Conservation (phyloP, 2,329 filamentous ascomycete species). For the Thermomyces lanuginosus region DNA sequence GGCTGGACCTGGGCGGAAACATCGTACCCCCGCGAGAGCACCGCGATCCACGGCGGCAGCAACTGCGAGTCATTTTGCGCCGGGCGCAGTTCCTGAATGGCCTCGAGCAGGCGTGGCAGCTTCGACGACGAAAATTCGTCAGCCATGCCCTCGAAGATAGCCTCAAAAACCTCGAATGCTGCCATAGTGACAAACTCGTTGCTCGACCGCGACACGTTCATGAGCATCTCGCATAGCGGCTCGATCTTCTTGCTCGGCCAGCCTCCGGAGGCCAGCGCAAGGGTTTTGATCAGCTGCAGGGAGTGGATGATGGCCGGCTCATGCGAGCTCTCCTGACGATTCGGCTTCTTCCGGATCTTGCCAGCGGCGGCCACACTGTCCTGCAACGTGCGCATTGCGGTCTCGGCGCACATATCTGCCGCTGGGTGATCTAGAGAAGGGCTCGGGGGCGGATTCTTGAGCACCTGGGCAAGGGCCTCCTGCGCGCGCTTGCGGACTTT, state of each 20-base stretch:
- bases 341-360: slow-evolving; percentile 46
- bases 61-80: slow-evolving; percentile 88
- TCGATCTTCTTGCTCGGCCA: slow-evolving; percentile 98
- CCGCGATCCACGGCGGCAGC: slow-evolving; percentile 89
- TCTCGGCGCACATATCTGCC: slow-evolving; percentile 90
- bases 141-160: slow-evolving; percentile 84
- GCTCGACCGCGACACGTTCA: slow-evolving; percentile 74
- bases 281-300: slow-evolving; percentile 77
- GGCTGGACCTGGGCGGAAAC: slow-evolving; percentile 77
- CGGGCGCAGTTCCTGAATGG: slow-evolving; percentile 80
- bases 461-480: slow-evolving; percentile 68
- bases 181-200: slow-evolving; percentile 96
- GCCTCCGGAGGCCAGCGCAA: slow-evolving; percentile 72
- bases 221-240: slow-evolving; percentile 69
- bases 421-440: slow-evolving; percentile 88
- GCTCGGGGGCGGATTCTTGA: slow-evolving; percentile 74
- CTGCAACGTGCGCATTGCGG: slow-evolving; percentile 62
- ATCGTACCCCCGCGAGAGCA: slow-evolving; percentile 85
- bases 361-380: slow-evolving; percentile 51
- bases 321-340: slow-evolving; percentile 42
- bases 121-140: slow-evolving; percentile 79
- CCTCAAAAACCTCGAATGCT: slow-evolving; percentile 91
- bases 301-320: slow-evolving; percentile 82
- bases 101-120: slow-evolving; percentile 72
- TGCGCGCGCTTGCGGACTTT: slow-evolving; percentile 91